Evolutionary conservation across 176 grass and related monocot species (phyloP), one percentile per base, ranked within the genome.

Genomic region (Aechmea fasciata): DNA sequence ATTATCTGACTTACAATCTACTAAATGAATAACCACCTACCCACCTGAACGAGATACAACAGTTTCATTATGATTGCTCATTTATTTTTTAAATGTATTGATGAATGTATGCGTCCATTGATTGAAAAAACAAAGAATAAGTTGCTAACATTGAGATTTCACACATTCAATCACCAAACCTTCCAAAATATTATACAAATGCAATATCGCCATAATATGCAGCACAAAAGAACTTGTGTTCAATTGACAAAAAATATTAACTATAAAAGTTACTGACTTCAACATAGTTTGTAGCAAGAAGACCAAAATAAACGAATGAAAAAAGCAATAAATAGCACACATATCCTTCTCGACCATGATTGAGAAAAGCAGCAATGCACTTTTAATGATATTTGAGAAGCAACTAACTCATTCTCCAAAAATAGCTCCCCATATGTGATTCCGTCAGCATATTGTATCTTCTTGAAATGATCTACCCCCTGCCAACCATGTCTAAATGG

Each of bases 381-480:
- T 67, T 70, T 47, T 18, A 18, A 80, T 17, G 57, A 67, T 25
- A 20, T 2, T 64, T 18, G 19, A 20, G 18, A 15, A 70, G 79
- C 50, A 72, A 73, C 86, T 53, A 87, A 96, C 93, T 96, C 93
- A 17, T 92, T 96, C 59, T 96, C 88, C 83, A 96, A 85, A 73
- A 96, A 96, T 69, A 96, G 79, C 64, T 96, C 93, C 57, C 93
- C 93, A 74, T 96, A 96, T 63, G 93, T 89, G 50, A 96, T 86
- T 78, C 88, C 88, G 87, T 90, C 66, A 11, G 88, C 83, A 48
- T 92, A 96, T 24, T 79, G 86, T 67, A 96, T 96, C 63, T 96
- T 87, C 80, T 92, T 96, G 83, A 96, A 96, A 83, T 96, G 93
- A 79, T 96, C 86, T 29, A 92, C 88, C 22, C 86, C 89, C 93